Base-by-base conservation (phyloP, 2,329 filamentous ascomycete species). In the Penicillium sp. region DNA sequence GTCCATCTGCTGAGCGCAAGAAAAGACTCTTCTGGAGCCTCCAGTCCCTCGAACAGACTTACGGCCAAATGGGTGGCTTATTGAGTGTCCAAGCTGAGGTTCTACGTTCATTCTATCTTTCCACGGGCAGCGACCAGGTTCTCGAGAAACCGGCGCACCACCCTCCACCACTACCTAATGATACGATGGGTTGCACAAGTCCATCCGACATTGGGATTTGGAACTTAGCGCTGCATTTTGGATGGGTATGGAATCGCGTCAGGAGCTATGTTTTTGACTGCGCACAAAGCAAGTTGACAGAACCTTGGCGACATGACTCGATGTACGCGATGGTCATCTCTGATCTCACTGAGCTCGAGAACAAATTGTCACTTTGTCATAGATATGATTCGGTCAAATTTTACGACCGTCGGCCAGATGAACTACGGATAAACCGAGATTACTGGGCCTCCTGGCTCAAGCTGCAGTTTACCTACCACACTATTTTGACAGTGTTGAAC, bases 361-460 rank as follows among this genome's bases (percentile, higher is more conserved):
- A 72, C 52, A 67, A 69, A 31, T 62, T 70, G 19, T 81, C 80
- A 5, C 79, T 80, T 59, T 82, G 78, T 54, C 81, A 82, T 62
- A 77, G 81, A 11, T 83, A 82, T 58, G 80, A 83, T 65, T 77
- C 78, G 1, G 80, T 81, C 59, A 81, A 80, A 51, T 83, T 83
- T 45, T 82, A 81, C 46, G 76, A 82, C 56, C 78, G 80, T 35
- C 77, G 77, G 29, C 65, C 77, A 0, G 77, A 81, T 3, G 81
- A 82, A 48, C 53, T 83, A 11, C 72, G 72, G 55, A 59, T 71
- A 11, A 78, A 80, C 52, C 72, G 77, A 3, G 76, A 78, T 52
- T 83, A 83, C 63, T 83, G 80, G 79, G 75, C 75, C 0, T 78
- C 81, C 0, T 83, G 81, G 81, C 65, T 83, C 19, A 82, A 81